Evolutionary conservation across 805 yeast species (phyloP).

Genomic region (Jamesozyma rosinii): DNA sequence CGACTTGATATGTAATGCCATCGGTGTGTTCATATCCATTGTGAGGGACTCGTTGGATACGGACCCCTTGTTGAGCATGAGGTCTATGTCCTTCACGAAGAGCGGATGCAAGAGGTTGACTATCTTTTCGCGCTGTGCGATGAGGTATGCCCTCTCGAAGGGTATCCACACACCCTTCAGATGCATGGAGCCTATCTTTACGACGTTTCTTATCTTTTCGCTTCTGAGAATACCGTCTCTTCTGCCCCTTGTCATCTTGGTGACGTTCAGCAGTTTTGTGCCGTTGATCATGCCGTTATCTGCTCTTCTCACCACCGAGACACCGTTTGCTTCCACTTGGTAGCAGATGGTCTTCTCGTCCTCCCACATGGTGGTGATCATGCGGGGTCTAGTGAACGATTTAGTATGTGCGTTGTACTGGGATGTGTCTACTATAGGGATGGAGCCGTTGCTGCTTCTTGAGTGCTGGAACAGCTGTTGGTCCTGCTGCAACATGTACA

Average conservation of each 20-base stretch:
- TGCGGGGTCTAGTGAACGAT: constrained; percentile 2
- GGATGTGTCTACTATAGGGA: constrained; percentile 2
- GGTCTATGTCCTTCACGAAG: constrained; percentile 65
- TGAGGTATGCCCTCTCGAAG: constrained; percentile 68
- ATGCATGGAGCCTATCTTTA: constrained; percentile 81
- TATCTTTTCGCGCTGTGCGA: constrained; percentile 77
- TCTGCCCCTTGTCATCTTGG: constrained; percentile 81
- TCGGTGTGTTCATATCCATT: no score
- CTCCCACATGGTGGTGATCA: constrained; percentile 85
- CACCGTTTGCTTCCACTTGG: constrained; percentile 77
- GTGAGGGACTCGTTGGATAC: no score
- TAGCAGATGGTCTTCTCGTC: constrained; percentile 78
- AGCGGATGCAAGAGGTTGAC: constrained; percentile 57
- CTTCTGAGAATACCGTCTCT: constrained; percentile 76
- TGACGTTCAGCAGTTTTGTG: constrained; percentile 71
- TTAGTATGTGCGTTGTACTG: not conserved
- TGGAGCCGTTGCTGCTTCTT: not conserved
- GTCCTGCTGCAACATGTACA: not conserved
- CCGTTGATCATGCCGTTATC: constrained; percentile 83
- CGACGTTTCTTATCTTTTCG: constrained; percentile 69
- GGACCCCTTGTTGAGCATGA: constrained; percentile 26
- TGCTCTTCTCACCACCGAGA: constrained; percentile 73
- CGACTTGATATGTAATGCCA: no score
- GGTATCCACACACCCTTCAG: constrained; percentile 89
- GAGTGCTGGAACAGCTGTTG: not conserved